A percentile compares a stretch with the other conserved stretches of the same genome.
Evolutionary conservation across 345 rosid genomes (phyloP).

Genomic region (Schrenkiella parvula): DNA sequence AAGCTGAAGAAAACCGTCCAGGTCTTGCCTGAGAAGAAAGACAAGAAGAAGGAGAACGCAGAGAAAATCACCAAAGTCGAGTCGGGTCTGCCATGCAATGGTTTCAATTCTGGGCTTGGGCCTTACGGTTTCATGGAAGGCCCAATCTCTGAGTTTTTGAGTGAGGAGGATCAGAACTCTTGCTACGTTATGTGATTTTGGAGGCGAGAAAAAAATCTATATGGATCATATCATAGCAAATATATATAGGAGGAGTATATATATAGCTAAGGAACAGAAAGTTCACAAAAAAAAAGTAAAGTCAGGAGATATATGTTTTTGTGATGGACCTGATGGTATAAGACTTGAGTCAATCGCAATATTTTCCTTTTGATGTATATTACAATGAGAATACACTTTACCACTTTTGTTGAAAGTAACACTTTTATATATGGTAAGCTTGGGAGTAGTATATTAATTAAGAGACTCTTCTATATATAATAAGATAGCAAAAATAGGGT

Average conservation of each 20-base stretch:
- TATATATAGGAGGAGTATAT: background rate
- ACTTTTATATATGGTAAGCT: background rate
- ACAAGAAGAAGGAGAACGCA: constrained; percentile 33
- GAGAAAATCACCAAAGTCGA: constrained; percentile 19
- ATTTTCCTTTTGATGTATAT: background rate
- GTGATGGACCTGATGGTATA: background rate
- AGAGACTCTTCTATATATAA: background rate
- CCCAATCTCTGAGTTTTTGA: constrained; percentile 14
- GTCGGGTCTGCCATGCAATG: constrained; percentile 3
- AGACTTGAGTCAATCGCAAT: background rate
- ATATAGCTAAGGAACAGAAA: background rate
- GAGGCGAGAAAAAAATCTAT: background rate
- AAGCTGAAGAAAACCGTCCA: constrained; percentile 56
- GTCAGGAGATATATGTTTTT: background rate
- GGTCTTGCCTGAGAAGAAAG: constrained; percentile 61
- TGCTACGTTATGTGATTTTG: constrained; percentile 25
- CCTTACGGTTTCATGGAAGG: constrained; percentile 11
- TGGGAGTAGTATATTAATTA: background rate
- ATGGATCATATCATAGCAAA: background rate
- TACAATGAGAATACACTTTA: background rate
- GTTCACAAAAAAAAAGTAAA: background rate
- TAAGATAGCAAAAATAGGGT: no score
- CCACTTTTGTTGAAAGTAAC: no score
- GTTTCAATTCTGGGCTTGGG: background rate
- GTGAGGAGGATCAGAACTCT: constrained; percentile 11